These are phyloP conservation scores for Euphrasia confusa DNA, from an alignment of 257 asterid genomes.

Conservation along the genomic window DNA sequence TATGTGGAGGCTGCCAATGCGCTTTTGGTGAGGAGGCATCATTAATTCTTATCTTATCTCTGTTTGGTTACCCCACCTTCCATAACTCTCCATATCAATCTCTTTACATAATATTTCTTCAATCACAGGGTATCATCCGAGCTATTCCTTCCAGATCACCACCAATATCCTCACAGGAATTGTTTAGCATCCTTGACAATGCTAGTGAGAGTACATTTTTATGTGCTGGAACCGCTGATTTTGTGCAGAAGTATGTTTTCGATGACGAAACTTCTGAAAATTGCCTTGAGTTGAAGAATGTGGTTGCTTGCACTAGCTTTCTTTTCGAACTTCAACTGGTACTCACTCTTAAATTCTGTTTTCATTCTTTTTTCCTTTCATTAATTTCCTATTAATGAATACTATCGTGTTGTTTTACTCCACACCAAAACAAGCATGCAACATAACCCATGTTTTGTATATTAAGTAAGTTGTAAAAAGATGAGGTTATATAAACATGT, in stretches of 20 bases:
- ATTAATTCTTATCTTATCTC: slow-evolving; percentile 18
- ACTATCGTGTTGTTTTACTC: slow-evolving; percentile 6
- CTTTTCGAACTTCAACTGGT: slow-evolving; percentile 88
- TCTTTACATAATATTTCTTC: slow-evolving; percentile 19
- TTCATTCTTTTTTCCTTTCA: not conserved
- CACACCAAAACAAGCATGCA: slow-evolving; percentile 15
- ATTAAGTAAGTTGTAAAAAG: slow-evolving; percentile 15
- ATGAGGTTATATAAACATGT: slow-evolving; percentile 6
- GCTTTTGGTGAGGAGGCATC: slow-evolving; percentile 55
- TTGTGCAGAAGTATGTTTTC: slow-evolving; percentile 64
- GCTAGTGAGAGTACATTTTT: slow-evolving; percentile 93
- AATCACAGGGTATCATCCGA: slow-evolving; percentile 72
- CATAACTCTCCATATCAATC: slow-evolving; percentile 17
- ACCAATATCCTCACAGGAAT: slow-evolving; percentile 66
- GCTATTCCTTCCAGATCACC: slow-evolving; percentile 49
- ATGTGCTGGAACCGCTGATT: too few species aligned
- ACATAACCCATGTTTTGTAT: slow-evolving; percentile 10
- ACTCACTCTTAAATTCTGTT: slow-evolving; percentile 22
- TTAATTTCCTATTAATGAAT: slow-evolving; percentile 7
- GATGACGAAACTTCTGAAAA: slow-evolving; percentile 61
- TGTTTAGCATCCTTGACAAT: slow-evolving; percentile 81
- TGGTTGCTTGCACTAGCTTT: slow-evolving; percentile 77
- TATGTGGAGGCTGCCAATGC: slow-evolving; percentile 71
- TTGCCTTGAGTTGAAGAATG: slow-evolving; percentile 70
- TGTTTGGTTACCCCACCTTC: slow-evolving; percentile 16